Base-by-base conservation (phyloP, 208 protist species). In the Acanthamoeba royreba region DNA sequence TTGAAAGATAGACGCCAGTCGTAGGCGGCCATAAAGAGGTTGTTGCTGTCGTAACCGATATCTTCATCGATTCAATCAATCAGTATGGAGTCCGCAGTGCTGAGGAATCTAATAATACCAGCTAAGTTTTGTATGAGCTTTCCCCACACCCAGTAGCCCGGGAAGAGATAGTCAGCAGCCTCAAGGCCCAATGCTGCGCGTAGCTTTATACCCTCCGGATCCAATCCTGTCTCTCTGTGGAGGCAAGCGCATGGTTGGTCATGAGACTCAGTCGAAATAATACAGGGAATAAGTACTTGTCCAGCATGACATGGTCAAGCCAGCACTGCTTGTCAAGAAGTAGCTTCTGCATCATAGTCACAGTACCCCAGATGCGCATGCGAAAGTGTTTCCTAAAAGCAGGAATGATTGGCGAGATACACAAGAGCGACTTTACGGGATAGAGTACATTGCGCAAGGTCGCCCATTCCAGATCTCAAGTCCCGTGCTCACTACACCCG, bases 21-120 rank as follows among this genome's bases (percentile, higher is more conserved):
- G 94, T 98, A 98, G n/a, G 96, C 96, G 55, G 97, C 83, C 43
- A 99, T 97, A 25, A 95, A 95, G 95, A 99, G 97, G 95, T 95
- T 98, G 94, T 98, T 97, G 53, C 96, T 97, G 94, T 98, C 98
- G 95, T 99, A 99, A 74, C 98, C 98, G 89, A 99, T 98, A 58
- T 98, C 97, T 61, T n/a, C n/a, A n/a, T n/a, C n/a, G n/a, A n/a
- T n/a, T n/a, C n/a, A n/a, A n/a, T n/a, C n/a, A n/a, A n/a, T n/a
- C n/a, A n/a, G n/a, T n/a, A n/a, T n/a, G n/a, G n/a, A n/a, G n/a
- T n/a, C n/a, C n/a, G n/a, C n/a, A n/a, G n/a, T n/a, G n/a, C n/a
- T n/a, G n/a, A n/a, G n/a, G n/a, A n/a, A n/a, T n/a, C n/a, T n/a
- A n/a, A n/a, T n/a, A n/a, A n/a, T 15, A 45, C 40, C 72, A 0